phyloP scores from a whole-genome alignment of 208 protist species.

The Crithidia mellificae region DNA sequence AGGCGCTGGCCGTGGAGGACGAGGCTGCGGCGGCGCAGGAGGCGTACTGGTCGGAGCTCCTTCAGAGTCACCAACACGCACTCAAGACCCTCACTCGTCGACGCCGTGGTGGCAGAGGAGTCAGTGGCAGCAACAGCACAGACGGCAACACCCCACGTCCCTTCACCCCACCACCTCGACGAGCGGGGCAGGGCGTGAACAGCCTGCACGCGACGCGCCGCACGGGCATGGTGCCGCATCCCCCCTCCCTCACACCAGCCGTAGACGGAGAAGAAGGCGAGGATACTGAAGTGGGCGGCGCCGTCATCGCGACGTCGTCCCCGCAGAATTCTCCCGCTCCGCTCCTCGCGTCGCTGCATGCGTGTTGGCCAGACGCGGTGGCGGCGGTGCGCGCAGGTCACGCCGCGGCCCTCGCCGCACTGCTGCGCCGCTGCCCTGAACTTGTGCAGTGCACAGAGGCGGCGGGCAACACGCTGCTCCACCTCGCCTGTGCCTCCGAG shows the following conservation, averaged over 20 bases:
- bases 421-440: slow-evolving; percentile 1
- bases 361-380: slow-evolving; percentile 1
- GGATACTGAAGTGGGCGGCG: no score
- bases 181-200: background rate
- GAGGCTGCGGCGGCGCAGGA: slow-evolving; percentile 8
- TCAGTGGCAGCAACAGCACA: no score
- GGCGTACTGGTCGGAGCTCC: slow-evolving; percentile 3
- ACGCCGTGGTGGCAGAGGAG: no score
- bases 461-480: slow-evolving; percentile 35
- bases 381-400: background rate
- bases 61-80: background rate
- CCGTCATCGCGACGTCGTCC: no score
- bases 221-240: background rate
- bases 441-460: slow-evolving; percentile 18
- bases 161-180: background rate
- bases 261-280: no score
- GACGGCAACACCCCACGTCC: background rate
- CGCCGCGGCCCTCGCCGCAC: background rate
- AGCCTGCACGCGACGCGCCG: background rate
- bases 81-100: background rate
- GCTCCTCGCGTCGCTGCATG: background rate
- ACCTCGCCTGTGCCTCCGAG: slow-evolving; percentile 25
- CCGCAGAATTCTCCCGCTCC: no score
- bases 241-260: background rate
- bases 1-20: background rate